Base-by-base conservation (phyloP, 1,284 basidiomycete species). In the Pascua sp. region DNA sequence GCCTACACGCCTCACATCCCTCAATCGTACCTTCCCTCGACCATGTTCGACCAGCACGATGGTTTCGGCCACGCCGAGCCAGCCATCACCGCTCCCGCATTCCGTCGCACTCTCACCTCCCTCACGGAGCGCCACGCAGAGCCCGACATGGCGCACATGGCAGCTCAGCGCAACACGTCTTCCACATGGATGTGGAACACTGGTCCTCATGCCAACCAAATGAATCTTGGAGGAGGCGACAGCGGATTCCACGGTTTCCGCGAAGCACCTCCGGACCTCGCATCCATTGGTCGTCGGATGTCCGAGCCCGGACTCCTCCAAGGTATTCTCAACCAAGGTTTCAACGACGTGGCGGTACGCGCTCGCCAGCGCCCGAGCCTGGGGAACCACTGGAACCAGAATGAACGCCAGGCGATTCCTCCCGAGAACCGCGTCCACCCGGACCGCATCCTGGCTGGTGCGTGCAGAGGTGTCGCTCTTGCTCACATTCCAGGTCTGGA, bases 381-480 rank as follows among this genome's bases (percentile, higher is more conserved):
- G 44, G 42, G 50, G 8, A 5, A 42, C 24, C 44, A 60, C 51
- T 66, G 61, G 59, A 55, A 60, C 43, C 48, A 55, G 8, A 40
- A 56, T 42, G 65, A 70, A 40, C 49, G 63, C 13, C 63, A 72
- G 55, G 64, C 63, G 18, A 70, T 75, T 46, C 71, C 70, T 2
- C 58, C 61, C 36, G 62, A 68, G 41, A 76, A 76, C 47, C 57
- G 57, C 13, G 70, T 76, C n/a, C 67, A 67, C 48, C 69, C 66
- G 0, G 70, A 72, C 17, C 61, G 70, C 44, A 66, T 76, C 47
- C 47, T 63, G 5, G 60, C 66, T 37, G 73, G 73, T 72, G 38
- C 49, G 51, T n/a, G 24, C 24, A 24, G 8, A 15, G 17, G 11
- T 15, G 13, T 38, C 17, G 15, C 13, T 42, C 61, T 16, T 44